Evolutionary conservation across 192 early-diverging fungal species (phyloP).

Genomic region (Chytriomyces sp.): DNA sequence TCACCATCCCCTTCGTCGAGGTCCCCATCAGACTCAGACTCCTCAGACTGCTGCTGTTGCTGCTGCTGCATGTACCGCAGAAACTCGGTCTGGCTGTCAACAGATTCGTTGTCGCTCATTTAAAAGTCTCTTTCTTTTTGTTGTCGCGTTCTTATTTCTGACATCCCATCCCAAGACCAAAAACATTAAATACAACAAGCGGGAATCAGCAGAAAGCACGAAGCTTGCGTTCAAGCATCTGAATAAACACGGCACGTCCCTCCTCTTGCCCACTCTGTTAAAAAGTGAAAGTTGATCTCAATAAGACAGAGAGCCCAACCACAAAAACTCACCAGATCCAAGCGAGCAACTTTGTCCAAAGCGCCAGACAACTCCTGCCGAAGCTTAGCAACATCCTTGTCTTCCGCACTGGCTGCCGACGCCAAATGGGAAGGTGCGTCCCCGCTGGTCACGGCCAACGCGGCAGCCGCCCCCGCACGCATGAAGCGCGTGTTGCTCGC

Average conservation of each 20-base stretch:
- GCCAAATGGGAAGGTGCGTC: not conserved
- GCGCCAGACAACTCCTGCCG: not conserved
- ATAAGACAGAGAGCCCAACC: not conserved
- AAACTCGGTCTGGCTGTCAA: slow-evolving; percentile 23
- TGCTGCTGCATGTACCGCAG: slow-evolving; percentile 3
- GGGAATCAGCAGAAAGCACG: slow-evolving; percentile 14
- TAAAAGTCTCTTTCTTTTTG: slow-evolving; percentile 11
- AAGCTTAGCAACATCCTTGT: not conserved
- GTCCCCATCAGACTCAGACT: not conserved
- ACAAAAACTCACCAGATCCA: slow-evolving; percentile 16
- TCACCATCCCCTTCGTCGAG: not conserved
- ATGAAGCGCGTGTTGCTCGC: slow-evolving; percentile 3
- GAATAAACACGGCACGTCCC: slow-evolving; percentile 9
- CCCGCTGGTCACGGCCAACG: not conserved
- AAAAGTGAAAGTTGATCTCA: not conserved
- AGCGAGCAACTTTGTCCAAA: not conserved
- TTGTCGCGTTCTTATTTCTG: not conserved
- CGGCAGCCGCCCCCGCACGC: not conserved
- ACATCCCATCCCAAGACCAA: not conserved
- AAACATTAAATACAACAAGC: not conserved
- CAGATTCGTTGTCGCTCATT: not conserved
- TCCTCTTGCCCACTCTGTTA: slow-evolving; percentile 37
- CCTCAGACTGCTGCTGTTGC: not conserved
- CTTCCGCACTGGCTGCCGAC: not conserved
- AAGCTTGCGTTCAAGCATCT: not conserved